phyloP scores from a whole-genome alignment of 257 asterid species.

The Thymus quinquecostatus region DNA sequence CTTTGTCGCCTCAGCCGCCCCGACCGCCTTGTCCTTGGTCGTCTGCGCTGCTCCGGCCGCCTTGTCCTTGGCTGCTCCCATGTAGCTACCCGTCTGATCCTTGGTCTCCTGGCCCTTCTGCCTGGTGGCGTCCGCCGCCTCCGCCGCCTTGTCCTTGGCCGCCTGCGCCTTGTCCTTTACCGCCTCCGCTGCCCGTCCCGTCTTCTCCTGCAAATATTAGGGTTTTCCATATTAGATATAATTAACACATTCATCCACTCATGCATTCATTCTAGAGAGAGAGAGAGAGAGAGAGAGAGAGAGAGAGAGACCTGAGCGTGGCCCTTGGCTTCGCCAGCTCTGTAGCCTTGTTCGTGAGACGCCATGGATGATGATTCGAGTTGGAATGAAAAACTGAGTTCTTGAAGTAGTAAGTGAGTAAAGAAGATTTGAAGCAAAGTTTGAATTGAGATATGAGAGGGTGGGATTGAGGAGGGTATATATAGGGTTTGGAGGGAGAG shows the following conservation, averaged over 20 bases:
- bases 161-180: constrained; percentile 57
- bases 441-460: not conserved
- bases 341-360: constrained; percentile 58
- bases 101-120: constrained; percentile 26
- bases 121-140: constrained; percentile 33
- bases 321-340: constrained; percentile 87
- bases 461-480: constrained; percentile 18
- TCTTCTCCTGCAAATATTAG: constrained; percentile 51
- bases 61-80: constrained; percentile 41
- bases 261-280: not conserved
- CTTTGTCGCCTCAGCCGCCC: constrained; percentile 51
- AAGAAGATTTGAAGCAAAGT: not conserved
- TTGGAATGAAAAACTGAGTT: not conserved
- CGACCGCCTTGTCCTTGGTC: constrained; percentile 39
- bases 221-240: not conserved
- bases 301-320: constrained; percentile 56
- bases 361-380: constrained; percentile 46
- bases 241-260: not conserved
- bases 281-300: not conserved
- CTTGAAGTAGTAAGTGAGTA: not conserved
- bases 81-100: constrained; percentile 38
- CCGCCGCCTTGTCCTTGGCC: constrained; percentile 49
- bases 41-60: constrained; percentile 26
- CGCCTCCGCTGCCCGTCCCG: constrained; percentile 54
- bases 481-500: constrained; percentile 34